A percentile compares a stretch with the other conserved stretches of the same genome.
Conservation (phyloP, 192 early-diverging fungal species). For the Borealophlyctis nickersoniae region DNA sequence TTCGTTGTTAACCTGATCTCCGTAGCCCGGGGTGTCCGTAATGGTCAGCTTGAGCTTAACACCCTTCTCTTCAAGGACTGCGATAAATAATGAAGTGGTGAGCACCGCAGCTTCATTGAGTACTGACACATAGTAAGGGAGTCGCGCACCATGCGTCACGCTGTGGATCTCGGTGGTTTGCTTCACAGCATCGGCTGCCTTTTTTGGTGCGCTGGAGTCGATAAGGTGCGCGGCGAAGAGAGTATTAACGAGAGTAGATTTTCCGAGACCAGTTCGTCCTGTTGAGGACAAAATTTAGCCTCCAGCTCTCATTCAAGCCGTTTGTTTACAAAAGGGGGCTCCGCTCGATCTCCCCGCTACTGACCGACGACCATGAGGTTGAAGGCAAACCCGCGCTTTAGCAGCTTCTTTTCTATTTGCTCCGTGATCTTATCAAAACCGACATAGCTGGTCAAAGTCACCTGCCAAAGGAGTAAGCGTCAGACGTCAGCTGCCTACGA, state of each 20-base stretch:
- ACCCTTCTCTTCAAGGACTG: slow-evolving; percentile 91
- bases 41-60: slow-evolving; percentile 92
- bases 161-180: slow-evolving; percentile 95
- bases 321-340: too few species aligned
- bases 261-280: slow-evolving; percentile 96
- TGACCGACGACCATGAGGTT: slow-evolving; percentile 97
- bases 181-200: slow-evolving; percentile 73
- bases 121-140: too few species aligned
- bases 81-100: too few species aligned
- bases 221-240: slow-evolving; percentile 94
- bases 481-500: neutral
- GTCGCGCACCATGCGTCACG: slow-evolving; percentile 77
- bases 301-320: too few species aligned
- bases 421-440: slow-evolving; percentile 96
- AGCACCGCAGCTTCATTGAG: too few species aligned
- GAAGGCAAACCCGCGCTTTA: slow-evolving; percentile 96
- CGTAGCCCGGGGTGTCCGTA: slow-evolving; percentile 97
- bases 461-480: slow-evolving; percentile 1
- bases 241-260: slow-evolving; percentile 98
- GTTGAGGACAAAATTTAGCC: neutral
- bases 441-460: slow-evolving; percentile 82
- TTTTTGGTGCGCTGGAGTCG: slow-evolving; percentile 84
- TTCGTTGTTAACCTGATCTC: slow-evolving; percentile 99
- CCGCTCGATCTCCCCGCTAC: slow-evolving; percentile 32
- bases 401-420: slow-evolving; percentile 96